Conservation (phyloP, 1,284 basidiomycete genomes). For the Irpex sp. region DNA sequence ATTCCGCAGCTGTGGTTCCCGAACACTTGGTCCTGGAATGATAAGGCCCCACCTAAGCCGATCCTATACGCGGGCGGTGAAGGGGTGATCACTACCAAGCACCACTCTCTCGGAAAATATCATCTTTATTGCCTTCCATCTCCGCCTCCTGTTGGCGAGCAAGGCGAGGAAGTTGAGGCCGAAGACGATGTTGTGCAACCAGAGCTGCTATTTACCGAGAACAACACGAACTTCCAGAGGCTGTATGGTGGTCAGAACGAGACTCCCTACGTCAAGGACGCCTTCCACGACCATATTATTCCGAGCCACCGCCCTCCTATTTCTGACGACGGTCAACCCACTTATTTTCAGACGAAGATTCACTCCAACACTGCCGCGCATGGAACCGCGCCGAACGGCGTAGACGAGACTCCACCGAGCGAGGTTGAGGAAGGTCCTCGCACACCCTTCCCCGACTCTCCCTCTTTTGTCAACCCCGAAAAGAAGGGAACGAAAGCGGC, state of each 20-base stretch:
- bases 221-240: constrained; percentile 93
- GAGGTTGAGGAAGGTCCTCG: constrained; percentile 44
- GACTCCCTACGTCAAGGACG: constrained; percentile 89
- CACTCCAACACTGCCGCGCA: constrained; percentile 45
- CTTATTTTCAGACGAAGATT: constrained; percentile 43
- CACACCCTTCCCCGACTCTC: constrained; percentile 49
- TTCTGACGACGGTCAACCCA: constrained; percentile 24
- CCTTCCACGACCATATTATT: constrained; percentile 98
- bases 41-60: constrained; percentile 80
- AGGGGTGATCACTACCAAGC: constrained; percentile 69
- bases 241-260: constrained; percentile 88
- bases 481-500: constrained; percentile 90
- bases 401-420: constrained; percentile 23
- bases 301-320: constrained; percentile 71
- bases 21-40: constrained; percentile 96
- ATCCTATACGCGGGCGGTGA: constrained; percentile 58
- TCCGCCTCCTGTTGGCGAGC: constrained; percentile 81
- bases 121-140: constrained; percentile 90
- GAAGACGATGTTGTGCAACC: constrained; percentile 54
- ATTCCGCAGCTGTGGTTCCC: constrained; percentile 96
- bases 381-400: constrained; percentile 28
- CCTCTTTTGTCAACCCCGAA: constrained; percentile 81
- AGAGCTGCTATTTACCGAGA: constrained; percentile 89
- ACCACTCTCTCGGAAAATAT: constrained; percentile 72
- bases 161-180: constrained; percentile 58